These are phyloP conservation scores for Podaxis carcinomalis DNA, from an alignment of 768 basidiomycete species.

Conservation along the genomic window DNA sequence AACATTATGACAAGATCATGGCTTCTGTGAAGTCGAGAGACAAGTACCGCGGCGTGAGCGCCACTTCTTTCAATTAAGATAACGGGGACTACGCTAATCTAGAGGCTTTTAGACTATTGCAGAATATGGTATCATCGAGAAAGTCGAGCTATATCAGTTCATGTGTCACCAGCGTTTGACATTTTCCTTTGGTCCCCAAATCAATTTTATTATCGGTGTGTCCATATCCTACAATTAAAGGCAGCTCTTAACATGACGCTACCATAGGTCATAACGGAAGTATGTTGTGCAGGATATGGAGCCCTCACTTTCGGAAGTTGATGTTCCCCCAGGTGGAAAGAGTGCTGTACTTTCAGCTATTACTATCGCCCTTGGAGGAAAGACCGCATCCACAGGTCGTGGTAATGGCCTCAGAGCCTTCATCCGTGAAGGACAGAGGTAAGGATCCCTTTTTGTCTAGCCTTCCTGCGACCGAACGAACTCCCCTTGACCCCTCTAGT, in stretches of 20 bases:
- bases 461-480: background rate
- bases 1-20: constrained; percentile 6
- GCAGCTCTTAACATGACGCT: background rate
- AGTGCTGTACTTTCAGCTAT: constrained; percentile 93
- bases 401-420: constrained; percentile 82
- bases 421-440: constrained; percentile 82
- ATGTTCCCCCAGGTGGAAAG: constrained; percentile 68
- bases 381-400: constrained; percentile 87
- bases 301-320: background rate
- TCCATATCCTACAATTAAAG: background rate
- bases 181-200: constrained; percentile 86
- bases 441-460: constrained; percentile 19
- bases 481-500: constrained; percentile 27
- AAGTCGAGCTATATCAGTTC: constrained; percentile 86
- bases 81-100: background rate
- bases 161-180: constrained; percentile 90
- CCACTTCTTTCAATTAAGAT: background rate
- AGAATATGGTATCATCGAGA: constrained; percentile 84
- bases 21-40: constrained; percentile 6
- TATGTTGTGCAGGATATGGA: constrained; percentile 32
- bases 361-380: constrained; percentile 90
- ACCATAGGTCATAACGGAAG: constrained; percentile 85
- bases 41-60: background rate
- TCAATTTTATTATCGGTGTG: constrained; percentile 94
- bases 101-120: constrained; percentile 58